phyloP scores from a whole-genome alignment of 2,329 filamentous ascomycete species.

The Scolecobasidium constrictum region DNA sequence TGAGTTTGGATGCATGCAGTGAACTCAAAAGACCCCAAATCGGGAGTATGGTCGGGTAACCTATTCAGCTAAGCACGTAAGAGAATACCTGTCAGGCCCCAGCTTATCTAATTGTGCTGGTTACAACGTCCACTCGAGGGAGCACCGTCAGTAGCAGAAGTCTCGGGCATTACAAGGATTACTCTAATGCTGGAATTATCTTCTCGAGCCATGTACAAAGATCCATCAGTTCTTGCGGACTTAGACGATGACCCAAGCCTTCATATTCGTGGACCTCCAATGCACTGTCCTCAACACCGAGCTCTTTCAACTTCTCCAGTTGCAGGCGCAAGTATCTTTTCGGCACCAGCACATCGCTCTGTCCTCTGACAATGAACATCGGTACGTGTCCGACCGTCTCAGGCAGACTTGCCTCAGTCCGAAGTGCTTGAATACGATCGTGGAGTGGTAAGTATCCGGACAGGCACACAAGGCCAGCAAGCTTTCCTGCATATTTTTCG shows the following conservation, averaged over 20 bases:
- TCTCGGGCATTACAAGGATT: too few species aligned
- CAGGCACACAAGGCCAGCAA: conserved; percentile 77
- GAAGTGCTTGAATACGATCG: conserved; percentile 45
- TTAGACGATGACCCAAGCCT: conserved; percentile 35
- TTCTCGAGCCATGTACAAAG: conserved; percentile 31
- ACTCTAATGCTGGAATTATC: conserved; percentile 27
- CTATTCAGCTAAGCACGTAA: too few species aligned
- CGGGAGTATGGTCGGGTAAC: too few species aligned
- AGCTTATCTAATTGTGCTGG: too few species aligned
- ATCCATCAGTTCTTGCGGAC: conserved; percentile 33
- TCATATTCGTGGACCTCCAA: conserved; percentile 36
- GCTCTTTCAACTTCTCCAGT: conserved; percentile 26
- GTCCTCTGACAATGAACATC: conserved; percentile 37
- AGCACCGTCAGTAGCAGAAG: too few species aligned
- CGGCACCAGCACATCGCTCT: conserved; percentile 37
- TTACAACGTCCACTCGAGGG: too few species aligned
- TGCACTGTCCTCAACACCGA: conserved; percentile 27
- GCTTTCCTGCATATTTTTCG: conserved; percentile 45
- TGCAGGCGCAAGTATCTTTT: conserved; percentile 31
- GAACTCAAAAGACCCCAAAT: too few species aligned
- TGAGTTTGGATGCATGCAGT: too few species aligned
- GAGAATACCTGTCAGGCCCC: too few species aligned
- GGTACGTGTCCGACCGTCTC: conserved; percentile 24
- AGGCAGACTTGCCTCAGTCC: conserved; percentile 20
- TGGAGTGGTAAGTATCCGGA: conserved; percentile 71